phyloP scores from a whole-genome alignment of 768 basidiomycete genomes.

The Lactarius deliciosus region DNA sequence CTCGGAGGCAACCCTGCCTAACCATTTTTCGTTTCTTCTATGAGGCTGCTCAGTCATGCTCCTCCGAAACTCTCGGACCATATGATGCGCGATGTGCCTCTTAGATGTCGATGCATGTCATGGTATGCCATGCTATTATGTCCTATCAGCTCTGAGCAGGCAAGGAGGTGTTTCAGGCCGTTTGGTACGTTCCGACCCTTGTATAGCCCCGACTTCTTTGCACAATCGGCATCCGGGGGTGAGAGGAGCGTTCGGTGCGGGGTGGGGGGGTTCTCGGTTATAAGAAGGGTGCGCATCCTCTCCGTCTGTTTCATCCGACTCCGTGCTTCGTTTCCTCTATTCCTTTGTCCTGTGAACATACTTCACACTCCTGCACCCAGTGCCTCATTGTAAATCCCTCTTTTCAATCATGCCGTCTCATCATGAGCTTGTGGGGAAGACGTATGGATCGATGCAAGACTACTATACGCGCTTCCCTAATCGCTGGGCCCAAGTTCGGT shows the following conservation, averaged over 20 bases:
- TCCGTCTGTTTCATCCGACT: background rate
- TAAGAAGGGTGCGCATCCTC: background rate
- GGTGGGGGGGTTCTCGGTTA: conserved; percentile 1
- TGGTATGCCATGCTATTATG: background rate
- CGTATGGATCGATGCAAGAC: background rate
- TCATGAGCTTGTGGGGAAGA: background rate
- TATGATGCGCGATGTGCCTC: background rate
- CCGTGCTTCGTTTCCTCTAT: background rate
- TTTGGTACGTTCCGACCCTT: background rate
- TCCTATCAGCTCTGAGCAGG: background rate
- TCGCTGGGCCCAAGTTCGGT: conserved; percentile 9
- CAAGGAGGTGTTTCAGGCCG: too few relatives aligned
- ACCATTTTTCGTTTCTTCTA: too few relatives aligned
- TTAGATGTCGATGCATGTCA: background rate
- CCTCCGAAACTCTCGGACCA: too few relatives aligned
- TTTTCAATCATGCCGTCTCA: background rate
- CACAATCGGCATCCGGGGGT: background rate
- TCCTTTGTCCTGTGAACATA: background rate
- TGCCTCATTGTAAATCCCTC: too few relatives aligned
- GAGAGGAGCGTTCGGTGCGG: background rate
- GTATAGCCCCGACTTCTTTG: background rate
- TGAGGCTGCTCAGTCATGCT: too few relatives aligned
- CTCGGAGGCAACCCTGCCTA: too few relatives aligned
- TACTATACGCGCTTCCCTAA: conserved; percentile 8
- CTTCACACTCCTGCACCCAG: background rate